phyloP scores from a whole-genome alignment of 139 green algal genomes.

The Chlamydomonas schloesseri region DNA sequence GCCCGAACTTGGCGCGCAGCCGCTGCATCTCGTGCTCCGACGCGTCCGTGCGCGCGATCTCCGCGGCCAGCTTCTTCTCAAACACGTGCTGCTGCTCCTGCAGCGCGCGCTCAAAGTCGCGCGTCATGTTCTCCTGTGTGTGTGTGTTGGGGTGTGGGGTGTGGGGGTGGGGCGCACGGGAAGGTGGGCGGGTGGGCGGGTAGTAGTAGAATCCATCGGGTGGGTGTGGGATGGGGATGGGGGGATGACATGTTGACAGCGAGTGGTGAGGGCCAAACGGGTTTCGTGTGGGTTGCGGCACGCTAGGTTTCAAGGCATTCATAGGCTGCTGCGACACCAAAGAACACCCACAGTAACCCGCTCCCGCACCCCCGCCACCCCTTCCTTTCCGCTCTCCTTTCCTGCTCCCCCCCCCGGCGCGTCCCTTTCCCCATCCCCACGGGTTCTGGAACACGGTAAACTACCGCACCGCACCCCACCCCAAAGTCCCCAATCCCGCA shows the following conservation, averaged over 20 bases:
- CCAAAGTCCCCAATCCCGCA: no score
- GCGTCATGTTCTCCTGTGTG: constrained; percentile 5
- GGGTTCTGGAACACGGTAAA: no score
- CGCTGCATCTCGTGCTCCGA: constrained; percentile 44
- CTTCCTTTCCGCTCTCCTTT: no score
- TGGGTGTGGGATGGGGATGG: no score
- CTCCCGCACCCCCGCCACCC: no score
- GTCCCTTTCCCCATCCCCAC: neutral
- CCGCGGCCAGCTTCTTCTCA: constrained; percentile 38
- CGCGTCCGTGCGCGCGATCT: constrained; percentile 52
- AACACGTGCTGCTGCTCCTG: constrained; percentile 43
- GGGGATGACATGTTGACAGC: no score
- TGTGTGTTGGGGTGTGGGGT: neutral
- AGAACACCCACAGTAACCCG: no score
- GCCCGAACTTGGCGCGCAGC: constrained; percentile 50
- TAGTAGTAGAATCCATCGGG: neutral
- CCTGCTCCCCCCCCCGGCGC: no score
- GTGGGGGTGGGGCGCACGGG: neutral
- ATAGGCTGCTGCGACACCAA: no score
- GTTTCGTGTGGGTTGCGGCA: no score
- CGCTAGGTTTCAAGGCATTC: no score
- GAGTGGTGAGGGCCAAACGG: no score
- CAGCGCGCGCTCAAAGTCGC: constrained; percentile 40
- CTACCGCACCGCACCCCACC: neutral
- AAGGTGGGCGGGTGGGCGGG: neutral